Evolutionary conservation across 2,329 filamentous ascomycete species (phyloP), one percentile per base, ranked within the genome.

Genomic region (Cytospora piceicola): DNA sequence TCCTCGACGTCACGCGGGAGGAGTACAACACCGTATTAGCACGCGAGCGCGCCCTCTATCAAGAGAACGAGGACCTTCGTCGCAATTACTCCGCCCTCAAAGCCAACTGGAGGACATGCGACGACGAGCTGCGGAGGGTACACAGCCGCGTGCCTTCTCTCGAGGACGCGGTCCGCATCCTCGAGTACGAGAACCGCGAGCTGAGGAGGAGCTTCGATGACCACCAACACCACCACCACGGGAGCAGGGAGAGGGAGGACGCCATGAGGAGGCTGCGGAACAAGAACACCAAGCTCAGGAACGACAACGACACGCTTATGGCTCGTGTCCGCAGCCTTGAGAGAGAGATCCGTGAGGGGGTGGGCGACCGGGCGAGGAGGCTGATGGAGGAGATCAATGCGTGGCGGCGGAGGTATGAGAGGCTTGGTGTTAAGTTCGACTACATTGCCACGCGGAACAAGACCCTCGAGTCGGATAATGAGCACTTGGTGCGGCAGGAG

Each of bases 191-290:
- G 36, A 81, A 81, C 68, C 72, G 74, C 20, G 72, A 74, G 9
- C 74, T 83, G 6, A 76, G 79, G 15, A 75, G 74, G n/a, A 73
- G 75, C 8, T 67, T 77, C 46, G 77, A 80, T 34, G 74, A 70
- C 32, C 70, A 71, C 1, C 53, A 65, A 14, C 39, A 60, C n/a
- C 63, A 57, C 17, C 55, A 64, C 27, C 56, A 29, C 6, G 29
- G 53, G n/a, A 70, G 74, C n/a, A 71, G 74, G n/a, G 74, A 74
- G 24, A 67, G 71, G 60, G 72, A 75, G 2, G 69, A 71, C 57
- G 75, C 72, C 42, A 73, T 76, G 32, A 75, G 77, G 32, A 72
- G 72, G 54, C 69, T 80, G 14, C 73, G 75, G 3, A 69, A 74
- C 65, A 76, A 75, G 67, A 69, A 77, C 59, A 71, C 72, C 55